Base-by-base conservation (phyloP, 225 moss, liverwort and hornwort genomes). In the Pleurozium schreberi region DNA sequence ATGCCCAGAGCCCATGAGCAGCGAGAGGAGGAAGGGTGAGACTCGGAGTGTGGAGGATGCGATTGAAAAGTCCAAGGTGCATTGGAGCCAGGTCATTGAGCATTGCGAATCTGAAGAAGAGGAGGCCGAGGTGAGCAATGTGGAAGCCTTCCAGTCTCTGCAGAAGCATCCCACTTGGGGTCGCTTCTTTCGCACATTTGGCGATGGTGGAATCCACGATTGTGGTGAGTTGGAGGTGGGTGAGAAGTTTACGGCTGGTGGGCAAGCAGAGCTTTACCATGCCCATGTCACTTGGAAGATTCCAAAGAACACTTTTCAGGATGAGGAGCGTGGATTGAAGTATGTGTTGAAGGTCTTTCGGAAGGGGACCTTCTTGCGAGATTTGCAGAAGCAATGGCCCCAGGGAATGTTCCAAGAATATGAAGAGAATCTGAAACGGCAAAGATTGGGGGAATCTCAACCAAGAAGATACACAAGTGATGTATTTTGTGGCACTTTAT, bases 291-390 rank as follows among this genome's bases (percentile, higher is more conserved):
- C 7, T 50, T 65, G 38, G 83, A 81, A 81, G 14, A 1, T 6
- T 33, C 2, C 9, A 38, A 2, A 8, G 25, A 0, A 0, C 1
- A 22, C 2, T 64, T 10, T 1, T 11, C 0, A 6, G 2, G 14
- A n/a, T 80, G 1, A 80, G 0, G 23, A 60, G 3, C 1, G 0
- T 60, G 40, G 17, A 42, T 0, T 0, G 0, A 49, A 3, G 18
- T n/a, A 5, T 26, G 50, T 83, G 6, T 28, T 83, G 38, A 67
- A 84, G 53, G 67, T 84, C 6, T 67, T 84, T 67, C 0, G 7
- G 1, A n/a, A 53, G 4, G n/a, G n/a, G 8, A 53, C 8, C 5
- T 67, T 67, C 1, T 67, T 67, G 53, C 18, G 1, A 66, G n/a
- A 67, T 53, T 84, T 84, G 53, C n/a, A 28, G 2, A 50, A 33